Evolutionary conservation across 2,329 filamentous ascomycete species (phyloP), one percentile per base, ranked within the genome.

Genomic region (Exutisphaerella laricina): DNA sequence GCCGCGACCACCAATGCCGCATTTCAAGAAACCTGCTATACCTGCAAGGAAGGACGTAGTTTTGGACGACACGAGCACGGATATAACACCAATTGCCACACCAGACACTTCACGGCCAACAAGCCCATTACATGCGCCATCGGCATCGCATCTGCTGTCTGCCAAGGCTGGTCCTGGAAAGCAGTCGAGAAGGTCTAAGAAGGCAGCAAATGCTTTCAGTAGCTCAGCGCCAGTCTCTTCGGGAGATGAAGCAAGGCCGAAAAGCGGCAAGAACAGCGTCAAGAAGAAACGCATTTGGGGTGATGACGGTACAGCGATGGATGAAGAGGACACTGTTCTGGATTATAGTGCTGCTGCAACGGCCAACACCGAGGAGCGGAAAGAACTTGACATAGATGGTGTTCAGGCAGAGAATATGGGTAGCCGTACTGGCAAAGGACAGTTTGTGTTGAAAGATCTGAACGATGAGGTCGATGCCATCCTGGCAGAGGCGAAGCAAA

Each of bases 251-350:
- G 68, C 73, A 13, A 64, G 65, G 56, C 73, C 64, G 30, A 62
- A 72, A 18, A 66, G 73, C 9, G 73, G 70, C 35, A 64, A 74
- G 17, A 80, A 79, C 53, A 67, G 72, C 12, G 73, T 70, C 6
- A 97, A 97, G 72, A 89, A 88, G 64, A 87, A 87, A 57, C 80
- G 92, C 50, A 88, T 85, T 61, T 98, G 92, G 92, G 86, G 89
- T 59, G 86, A 85, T 4, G 87, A 95, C 61, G 92, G 92, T 3
- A 72, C 84, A 55, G 88, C 87, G 5, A 86, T 89, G 51, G 90
- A 94, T 60, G 85, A 88, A 45, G 85, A 86, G 47, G 80, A 79
- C 56, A 74, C 83, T 12, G 79, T 86, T 46, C 74, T 98, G 23
- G 92, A 98, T 68, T 98, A 97, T 67, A 98, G 92, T n/a, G 77